Evolutionary conservation across 371 early-diverging fungal genomes (phyloP).

Genomic region (Capniomyces stellatus): DNA sequence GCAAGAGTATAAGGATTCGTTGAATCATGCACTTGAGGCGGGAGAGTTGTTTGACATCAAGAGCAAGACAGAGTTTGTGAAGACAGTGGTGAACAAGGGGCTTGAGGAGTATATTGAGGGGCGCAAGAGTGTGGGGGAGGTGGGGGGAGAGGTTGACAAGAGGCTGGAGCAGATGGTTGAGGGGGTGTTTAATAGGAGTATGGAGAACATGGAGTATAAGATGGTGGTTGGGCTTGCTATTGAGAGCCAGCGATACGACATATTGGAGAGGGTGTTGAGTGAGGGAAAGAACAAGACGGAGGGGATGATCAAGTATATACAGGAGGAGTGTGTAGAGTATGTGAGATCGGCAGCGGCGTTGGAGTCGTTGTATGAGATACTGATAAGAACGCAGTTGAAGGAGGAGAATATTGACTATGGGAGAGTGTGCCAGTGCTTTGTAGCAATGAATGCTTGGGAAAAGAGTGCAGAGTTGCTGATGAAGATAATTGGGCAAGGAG

Average conservation of each 20-base stretch:
- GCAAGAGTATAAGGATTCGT: constrained; percentile 85
- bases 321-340: constrained; percentile 34
- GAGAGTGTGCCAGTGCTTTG: constrained; percentile 74
- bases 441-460: constrained; percentile 62
- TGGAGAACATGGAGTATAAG: constrained; percentile 63
- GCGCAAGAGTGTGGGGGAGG: constrained; percentile 32
- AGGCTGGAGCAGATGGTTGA: constrained; percentile 76
- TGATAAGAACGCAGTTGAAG: background rate
- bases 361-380: background rate
- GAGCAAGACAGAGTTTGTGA: constrained; percentile 67
- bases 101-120: constrained; percentile 84
- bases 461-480: constrained; percentile 54
- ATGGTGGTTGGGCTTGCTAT: constrained; percentile 89
- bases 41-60: constrained; percentile 67
- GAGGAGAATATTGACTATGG: constrained; percentile 65
- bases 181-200: constrained; percentile 83
- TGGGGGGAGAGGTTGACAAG: constrained; percentile 35
- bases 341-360: background rate
- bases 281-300: constrained; percentile 40
- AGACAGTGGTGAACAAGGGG: constrained; percentile 81
- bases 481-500: constrained; percentile 34
- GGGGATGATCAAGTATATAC: constrained; percentile 55
- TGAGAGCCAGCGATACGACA: constrained; percentile 76
- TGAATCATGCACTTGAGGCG: constrained; percentile 90
- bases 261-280: constrained; percentile 59